Evolutionary conservation across 2,329 filamentous ascomycete genomes (phyloP).

Genomic region (Pseudogymnoascus sp.): DNA sequence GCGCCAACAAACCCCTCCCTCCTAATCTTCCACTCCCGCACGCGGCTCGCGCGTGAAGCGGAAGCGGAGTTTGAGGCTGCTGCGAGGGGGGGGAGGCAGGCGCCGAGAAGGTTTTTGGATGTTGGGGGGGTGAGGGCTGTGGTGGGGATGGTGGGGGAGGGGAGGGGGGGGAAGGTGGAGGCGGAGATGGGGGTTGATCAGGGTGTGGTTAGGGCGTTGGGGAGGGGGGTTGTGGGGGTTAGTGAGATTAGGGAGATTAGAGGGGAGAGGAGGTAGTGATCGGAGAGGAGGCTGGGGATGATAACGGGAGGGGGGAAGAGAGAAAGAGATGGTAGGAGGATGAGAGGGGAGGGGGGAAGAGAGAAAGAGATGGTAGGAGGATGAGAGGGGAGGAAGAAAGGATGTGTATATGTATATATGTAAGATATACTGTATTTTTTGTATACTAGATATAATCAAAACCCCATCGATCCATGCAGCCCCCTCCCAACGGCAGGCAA

Average conservation of each 20-base stretch:
- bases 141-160: neutral
- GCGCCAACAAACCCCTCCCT: neutral
- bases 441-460: neutral
- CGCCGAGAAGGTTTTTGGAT: neutral
- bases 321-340: neutral
- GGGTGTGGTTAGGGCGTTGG: neutral
- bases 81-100: neutral
- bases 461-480: neutral
- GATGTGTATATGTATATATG: neutral
- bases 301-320: neutral
- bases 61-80: conserved; percentile 6
- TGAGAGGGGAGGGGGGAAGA: neutral
- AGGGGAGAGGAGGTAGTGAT: neutral
- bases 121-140: neutral
- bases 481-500: neutral
- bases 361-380: neutral
- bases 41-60: neutral
- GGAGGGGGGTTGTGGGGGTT: neutral
- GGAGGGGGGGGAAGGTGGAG: neutral
- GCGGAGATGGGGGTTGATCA: neutral
- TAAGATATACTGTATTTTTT: conserved; percentile 3
- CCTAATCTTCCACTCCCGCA: neutral
- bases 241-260: neutral
- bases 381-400: neutral
- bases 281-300: too few relatives aligned